Conservation (phyloP, 371 early-diverging fungal genomes). For the Rhizomucor miehei region DNA sequence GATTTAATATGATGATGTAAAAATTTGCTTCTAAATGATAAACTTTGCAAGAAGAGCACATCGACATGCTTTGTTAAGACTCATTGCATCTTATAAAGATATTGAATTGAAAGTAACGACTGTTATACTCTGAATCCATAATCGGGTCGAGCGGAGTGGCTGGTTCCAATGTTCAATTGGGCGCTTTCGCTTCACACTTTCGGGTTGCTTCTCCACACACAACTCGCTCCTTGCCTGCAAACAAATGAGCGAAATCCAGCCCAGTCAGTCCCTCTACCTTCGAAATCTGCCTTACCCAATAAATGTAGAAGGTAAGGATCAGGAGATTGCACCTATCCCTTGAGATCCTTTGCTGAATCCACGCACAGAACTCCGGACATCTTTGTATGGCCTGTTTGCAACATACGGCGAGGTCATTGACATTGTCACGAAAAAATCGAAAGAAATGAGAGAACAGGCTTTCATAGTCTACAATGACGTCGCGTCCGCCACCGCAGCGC, state of each 20-base stretch:
- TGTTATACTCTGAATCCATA: too few relatives aligned
- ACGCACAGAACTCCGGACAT: constrained; percentile 60
- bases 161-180: too few relatives aligned
- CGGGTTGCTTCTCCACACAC: too few relatives aligned
- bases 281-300: constrained; percentile 13
- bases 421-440: constrained; percentile 74
- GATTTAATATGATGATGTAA: too few relatives aligned
- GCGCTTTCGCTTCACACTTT: too few relatives aligned
- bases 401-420: constrained; percentile 87
- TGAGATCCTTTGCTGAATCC: neutral
- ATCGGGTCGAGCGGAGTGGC: too few relatives aligned
- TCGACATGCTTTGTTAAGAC: too few relatives aligned
- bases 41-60: too few relatives aligned
- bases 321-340: neutral
- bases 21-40: too few relatives aligned
- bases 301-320: constrained; percentile 12
- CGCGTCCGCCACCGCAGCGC: constrained; percentile 71
- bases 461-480: constrained; percentile 85
- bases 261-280: constrained; percentile 20
- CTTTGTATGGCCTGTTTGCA: constrained; percentile 75
- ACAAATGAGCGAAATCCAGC: constrained; percentile 18
- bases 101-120: too few relatives aligned
- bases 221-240: too few relatives aligned
- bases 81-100: too few relatives aligned
- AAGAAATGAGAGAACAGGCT: constrained; percentile 94